A percentile compares a stretch with the other conserved stretches of the same genome.
phyloP scores from a whole-genome alignment of 2,329 filamentous ascomycete genomes.

The Penicillium sclerotiorum region DNA sequence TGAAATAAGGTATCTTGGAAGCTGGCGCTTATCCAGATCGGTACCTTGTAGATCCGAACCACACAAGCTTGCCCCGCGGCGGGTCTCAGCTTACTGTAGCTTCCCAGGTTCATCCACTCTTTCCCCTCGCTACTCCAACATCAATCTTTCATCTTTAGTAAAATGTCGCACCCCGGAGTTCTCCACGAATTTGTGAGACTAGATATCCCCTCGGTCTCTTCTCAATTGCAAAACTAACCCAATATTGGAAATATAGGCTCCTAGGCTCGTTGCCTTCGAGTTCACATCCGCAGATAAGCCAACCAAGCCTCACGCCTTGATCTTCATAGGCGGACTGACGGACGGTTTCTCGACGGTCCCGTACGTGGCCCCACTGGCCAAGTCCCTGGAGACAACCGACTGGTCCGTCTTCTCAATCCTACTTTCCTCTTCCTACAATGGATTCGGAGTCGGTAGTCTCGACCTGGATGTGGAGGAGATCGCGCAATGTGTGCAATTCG shows the following conservation, averaged over 20 bases:
- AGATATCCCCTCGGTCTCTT: not conserved
- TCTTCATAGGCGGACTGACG: constrained; percentile 62
- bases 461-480: constrained; percentile 59
- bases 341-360: constrained; percentile 60
- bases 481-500: constrained; percentile 54
- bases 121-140: too few relatives aligned
- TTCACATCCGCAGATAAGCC: constrained; percentile 29
- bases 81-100: too few relatives aligned
- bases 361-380: constrained; percentile 56
- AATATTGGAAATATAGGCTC: constrained; percentile 32
- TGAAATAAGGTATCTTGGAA: too few relatives aligned
- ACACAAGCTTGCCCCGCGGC: not conserved
- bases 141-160: too few relatives aligned
- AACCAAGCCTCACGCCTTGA: constrained; percentile 50
- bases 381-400: constrained; percentile 48
- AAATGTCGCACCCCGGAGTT: constrained; percentile 30
- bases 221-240: not conserved
- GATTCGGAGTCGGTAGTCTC: constrained; percentile 59
- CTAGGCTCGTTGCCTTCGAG: constrained; percentile 46
- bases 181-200: constrained; percentile 42
- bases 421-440: constrained; percentile 56
- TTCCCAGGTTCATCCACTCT: too few relatives aligned
- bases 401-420: constrained; percentile 59
- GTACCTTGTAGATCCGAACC: too few relatives aligned
- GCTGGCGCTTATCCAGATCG: too few relatives aligned